These are phyloP conservation scores for Entomortierella chlamydospora DNA, from an alignment of 192 early-diverging fungal species.

Conservation along the genomic window DNA sequence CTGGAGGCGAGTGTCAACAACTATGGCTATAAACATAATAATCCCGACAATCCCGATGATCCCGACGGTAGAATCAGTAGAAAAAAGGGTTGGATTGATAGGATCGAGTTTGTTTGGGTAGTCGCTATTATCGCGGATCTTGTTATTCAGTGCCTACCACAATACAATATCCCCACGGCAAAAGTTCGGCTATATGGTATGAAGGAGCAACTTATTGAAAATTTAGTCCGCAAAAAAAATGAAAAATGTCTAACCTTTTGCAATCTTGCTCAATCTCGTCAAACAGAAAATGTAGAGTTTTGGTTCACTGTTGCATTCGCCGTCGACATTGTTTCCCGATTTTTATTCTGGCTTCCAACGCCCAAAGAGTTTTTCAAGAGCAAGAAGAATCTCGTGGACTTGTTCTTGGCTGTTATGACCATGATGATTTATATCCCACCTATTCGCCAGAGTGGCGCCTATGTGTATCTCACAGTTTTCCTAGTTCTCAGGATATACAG, in stretches of 20 bases:
- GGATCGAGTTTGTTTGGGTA: slow-evolving; percentile 54
- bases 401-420: slow-evolving; percentile 59
- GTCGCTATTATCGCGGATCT: slow-evolving; percentile 60
- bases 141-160: slow-evolving; percentile 60
- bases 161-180: slow-evolving; percentile 28
- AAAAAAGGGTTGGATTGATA: slow-evolving; percentile 22
- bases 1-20: slow-evolving; percentile 37
- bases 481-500: slow-evolving; percentile 65
- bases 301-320: slow-evolving; percentile 63
- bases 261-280: no score
- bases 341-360: slow-evolving; percentile 40
- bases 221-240: no score
- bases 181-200: slow-evolving; percentile 46
- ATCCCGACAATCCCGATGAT: no score
- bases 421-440: slow-evolving; percentile 64
- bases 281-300: slow-evolving; percentile 55
- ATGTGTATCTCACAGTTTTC: slow-evolving; percentile 65
- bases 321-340: slow-evolving; percentile 60
- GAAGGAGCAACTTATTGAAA: no score
- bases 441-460: slow-evolving; percentile 54
- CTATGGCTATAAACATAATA: slow-evolving; percentile 20
- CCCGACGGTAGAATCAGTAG: not conserved
- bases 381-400: slow-evolving; percentile 59
- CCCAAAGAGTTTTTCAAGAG: slow-evolving; percentile 57
- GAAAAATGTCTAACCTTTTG: no score